These are phyloP conservation scores for Stachybotrys chlorohalonatus DNA, from an alignment of 2,329 filamentous ascomycete genomes.

Conservation along the genomic window DNA sequence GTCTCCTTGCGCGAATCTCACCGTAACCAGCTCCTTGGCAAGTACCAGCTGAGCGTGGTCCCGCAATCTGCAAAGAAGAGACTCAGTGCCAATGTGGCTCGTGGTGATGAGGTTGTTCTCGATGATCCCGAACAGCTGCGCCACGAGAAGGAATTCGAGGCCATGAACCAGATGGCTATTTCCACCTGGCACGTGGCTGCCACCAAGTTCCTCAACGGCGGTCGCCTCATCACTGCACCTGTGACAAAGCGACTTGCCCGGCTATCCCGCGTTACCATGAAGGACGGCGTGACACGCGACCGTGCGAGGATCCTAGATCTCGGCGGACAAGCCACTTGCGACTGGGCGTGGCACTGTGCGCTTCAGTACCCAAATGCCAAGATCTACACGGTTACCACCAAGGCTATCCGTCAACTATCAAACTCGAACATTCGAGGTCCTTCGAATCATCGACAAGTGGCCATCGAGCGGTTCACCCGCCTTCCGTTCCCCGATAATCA, in stretches of 20 bases:
- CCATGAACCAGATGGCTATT: constrained; percentile 59
- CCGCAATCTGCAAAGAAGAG: constrained; percentile 62
- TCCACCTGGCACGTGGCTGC: constrained; percentile 54
- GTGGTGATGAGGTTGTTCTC: constrained; percentile 56
- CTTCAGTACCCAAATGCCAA: constrained; percentile 76
- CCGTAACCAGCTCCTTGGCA: constrained; percentile 73
- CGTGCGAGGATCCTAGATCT: constrained; percentile 72
- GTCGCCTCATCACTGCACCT: constrained; percentile 54
- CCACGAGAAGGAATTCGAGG: constrained; percentile 72
- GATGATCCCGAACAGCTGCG: constrained; percentile 55
- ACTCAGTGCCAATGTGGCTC: constrained; percentile 63
- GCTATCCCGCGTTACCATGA: constrained; percentile 36
- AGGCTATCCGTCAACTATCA: constrained; percentile 58
- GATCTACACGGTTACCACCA: constrained; percentile 79
- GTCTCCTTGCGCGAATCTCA: constrained; percentile 65
- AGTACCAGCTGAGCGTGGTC: constrained; percentile 67
- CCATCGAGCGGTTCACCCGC: constrained; percentile 65
- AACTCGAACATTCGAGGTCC: constrained; percentile 75
- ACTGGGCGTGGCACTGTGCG: constrained; percentile 95
- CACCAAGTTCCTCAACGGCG: constrained; percentile 52
- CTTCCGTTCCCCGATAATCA: constrained; percentile 79
- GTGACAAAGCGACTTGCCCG: constrained; percentile 53
- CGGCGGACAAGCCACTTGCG: constrained; percentile 73
- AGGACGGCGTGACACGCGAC: constrained; percentile 34
- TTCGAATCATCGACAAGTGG: constrained; percentile 75